These are phyloP conservation scores for Venturia carpophila DNA, from an alignment of 2,329 filamentous ascomycete genomes.

Conservation along the genomic window DNA sequence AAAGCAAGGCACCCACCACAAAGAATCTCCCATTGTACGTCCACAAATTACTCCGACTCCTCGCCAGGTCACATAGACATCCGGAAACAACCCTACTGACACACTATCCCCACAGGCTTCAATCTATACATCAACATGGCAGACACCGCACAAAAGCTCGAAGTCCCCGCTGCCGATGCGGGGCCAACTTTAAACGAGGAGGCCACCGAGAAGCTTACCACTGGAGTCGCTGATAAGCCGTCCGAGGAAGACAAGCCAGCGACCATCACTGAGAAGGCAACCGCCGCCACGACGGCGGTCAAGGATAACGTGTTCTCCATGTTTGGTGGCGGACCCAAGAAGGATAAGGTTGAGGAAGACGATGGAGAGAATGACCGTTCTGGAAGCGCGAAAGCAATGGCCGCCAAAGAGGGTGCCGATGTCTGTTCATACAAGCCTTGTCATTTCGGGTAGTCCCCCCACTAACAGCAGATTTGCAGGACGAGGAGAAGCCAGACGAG, in stretches of 20 bases:
- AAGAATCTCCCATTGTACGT: neutral
- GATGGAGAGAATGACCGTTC: conserved; percentile 73
- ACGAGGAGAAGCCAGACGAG: conserved; percentile 69
- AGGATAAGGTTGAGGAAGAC: conserved; percentile 85
- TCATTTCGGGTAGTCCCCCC: neutral
- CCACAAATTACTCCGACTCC: neutral
- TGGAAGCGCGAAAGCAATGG: conserved; percentile 62
- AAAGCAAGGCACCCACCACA: neutral
- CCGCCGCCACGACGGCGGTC: conserved; percentile 30
- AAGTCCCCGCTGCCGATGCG: conserved; percentile 26
- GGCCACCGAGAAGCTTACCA: conserved; percentile 39
- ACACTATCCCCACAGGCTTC: conserved; percentile 9
- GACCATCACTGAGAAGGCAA: conserved; percentile 23
- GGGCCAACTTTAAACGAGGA: conserved; percentile 29
- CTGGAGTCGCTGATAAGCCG: conserved; percentile 28
- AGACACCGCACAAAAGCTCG: conserved; percentile 33
- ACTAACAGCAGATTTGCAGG: conserved; percentile 22
- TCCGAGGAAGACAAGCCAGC: conserved; percentile 43
- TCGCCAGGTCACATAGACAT: neutral
- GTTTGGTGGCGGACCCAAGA: conserved; percentile 97
- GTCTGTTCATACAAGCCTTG: conserved; percentile 35
- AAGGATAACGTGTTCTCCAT: conserved; percentile 78
- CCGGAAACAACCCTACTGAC: neutral
- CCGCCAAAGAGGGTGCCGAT: conserved; percentile 63
- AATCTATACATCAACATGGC: conserved; percentile 26